phyloP scores from a whole-genome alignment of 768 basidiomycete species.

The Lactarius quietus region DNA sequence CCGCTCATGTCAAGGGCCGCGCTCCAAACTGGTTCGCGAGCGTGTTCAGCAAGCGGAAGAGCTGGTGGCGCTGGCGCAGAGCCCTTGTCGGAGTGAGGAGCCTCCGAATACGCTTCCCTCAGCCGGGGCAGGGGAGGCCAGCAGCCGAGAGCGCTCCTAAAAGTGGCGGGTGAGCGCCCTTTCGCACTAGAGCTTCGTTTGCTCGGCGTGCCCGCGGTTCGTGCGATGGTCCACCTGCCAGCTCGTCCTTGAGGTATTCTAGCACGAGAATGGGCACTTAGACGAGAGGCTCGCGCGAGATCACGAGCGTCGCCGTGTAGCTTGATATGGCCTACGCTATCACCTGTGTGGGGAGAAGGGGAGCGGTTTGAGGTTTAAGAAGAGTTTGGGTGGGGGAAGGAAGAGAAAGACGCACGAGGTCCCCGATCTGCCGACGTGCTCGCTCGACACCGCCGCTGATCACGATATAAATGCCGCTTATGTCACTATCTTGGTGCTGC shows the following conservation, averaged over 20 bases:
- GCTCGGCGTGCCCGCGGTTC: constrained; percentile 51
- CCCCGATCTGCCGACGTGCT: constrained; percentile 91
- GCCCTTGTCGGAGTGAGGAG: too few species aligned
- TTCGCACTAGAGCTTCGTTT: constrained; percentile 29
- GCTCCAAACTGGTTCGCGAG: too few species aligned
- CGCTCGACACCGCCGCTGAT: constrained; percentile 95
- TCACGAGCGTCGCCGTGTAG: constrained; percentile 58
- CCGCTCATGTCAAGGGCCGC: too few species aligned
- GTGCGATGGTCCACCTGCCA: constrained; percentile 79
- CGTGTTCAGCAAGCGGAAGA: too few species aligned
- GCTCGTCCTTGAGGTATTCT: constrained; percentile 92
- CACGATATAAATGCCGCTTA: constrained; percentile 97
- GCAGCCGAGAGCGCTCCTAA: too few species aligned
- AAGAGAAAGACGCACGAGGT: constrained; percentile 63
- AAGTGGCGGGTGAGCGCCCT: too few species aligned
- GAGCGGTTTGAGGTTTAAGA: not conserved
- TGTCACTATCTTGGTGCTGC: constrained; percentile 91
- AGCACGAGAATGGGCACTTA: constrained; percentile 97
- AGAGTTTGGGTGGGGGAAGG: not conserved
- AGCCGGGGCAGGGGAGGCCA: too few species aligned
- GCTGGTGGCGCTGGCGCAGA: too few species aligned
- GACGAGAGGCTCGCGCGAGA: constrained; percentile 90
- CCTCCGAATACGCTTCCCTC: too few species aligned
- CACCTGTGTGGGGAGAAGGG: constrained; percentile 56
- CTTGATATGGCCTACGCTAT: constrained; percentile 94